Evolutionary conservation across 2,329 filamentous ascomycete species (phyloP).

Genomic region (Berkeleyomyces basicola): DNA sequence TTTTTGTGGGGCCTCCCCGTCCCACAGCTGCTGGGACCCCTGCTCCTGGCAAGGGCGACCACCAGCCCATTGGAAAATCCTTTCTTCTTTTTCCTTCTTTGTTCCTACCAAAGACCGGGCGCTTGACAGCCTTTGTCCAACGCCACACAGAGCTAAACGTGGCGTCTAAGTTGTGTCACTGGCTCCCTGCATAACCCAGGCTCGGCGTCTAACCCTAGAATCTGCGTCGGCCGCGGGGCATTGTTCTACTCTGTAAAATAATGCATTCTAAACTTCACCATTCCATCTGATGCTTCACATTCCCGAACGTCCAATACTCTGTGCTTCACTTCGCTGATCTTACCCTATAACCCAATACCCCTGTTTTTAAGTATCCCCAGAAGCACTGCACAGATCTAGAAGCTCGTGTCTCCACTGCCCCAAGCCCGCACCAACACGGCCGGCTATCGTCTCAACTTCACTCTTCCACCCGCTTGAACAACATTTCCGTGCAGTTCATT

Average conservation of each 20-base stretch:
- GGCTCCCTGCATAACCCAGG: not conserved
- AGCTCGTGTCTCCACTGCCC: too few species aligned
- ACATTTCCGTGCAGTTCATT: not conserved
- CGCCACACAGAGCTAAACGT: not conserved
- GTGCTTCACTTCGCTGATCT: too few species aligned
- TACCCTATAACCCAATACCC: too few species aligned
- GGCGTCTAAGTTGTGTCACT: not conserved
- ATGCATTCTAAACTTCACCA: too few species aligned
- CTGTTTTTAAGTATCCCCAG: too few species aligned
- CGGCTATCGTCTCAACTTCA: not conserved
- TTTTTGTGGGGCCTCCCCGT: constrained; percentile 6
- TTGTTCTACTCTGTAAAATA: too few species aligned
- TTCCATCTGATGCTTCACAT: not conserved
- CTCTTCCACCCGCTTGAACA: not conserved
- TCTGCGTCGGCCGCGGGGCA: too few species aligned
- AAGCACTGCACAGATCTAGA: too few species aligned
- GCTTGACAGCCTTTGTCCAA: constrained; percentile 9
- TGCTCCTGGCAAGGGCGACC: not conserved
- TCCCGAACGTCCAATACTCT: too few species aligned
- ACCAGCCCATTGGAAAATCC: not conserved
- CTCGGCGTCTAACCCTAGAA: not conserved
- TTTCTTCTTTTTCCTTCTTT: not conserved
- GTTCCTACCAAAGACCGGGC: not conserved
- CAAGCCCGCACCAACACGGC: not conserved
- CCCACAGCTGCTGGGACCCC: constrained; percentile 3